Base-by-base conservation (phyloP, 2,329 filamentous ascomycete species). In the Dactylonectria macrodidyma region DNA sequence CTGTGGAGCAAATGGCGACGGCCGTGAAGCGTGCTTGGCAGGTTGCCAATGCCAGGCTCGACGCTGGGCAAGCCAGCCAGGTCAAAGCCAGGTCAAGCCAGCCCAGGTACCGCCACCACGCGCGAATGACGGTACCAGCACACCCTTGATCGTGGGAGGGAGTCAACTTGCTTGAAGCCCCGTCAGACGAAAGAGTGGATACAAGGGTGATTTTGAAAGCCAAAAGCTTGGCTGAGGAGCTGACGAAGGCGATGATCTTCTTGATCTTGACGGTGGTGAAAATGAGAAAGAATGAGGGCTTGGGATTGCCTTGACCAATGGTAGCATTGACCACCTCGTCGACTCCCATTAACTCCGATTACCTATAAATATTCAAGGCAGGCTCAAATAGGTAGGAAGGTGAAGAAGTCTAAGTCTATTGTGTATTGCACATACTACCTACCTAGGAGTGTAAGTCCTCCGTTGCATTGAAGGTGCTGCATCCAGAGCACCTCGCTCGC, bases 1-100 rank as follows among this genome's bases (percentile, higher is more conserved):
- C 34, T 62, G 71, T 75, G 74, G 74, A 62, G 66, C 67, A 65
- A 65, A 66, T 67, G 67, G 66, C 62, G 50, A 41, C 63, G 58
- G 36, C 10, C 50, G 26, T 59, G 62, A 55, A 58, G 51, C 62
- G 47, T 52, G 50, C 63, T 62, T 48, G 57, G 58, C 57, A 47
- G 48, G 51, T 47, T 66, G 59, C 52, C 51, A 62, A 44, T 64
- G 54, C 63, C 63, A 65, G 48, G 56, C 44, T 52, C 59, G 56
- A 30, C 26, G 26, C 26, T 30, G 26, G 26, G 26, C 26, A 30
- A 30, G 26, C 26, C 26, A 30, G 26, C 26, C 26, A 30, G 26
- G 26, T 50, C 47, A 60, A 34, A 12, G 59, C 58, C 52, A 62
- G 62, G 46, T 57, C 61, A 34, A 12, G 59, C 58, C 52, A 62